Conservation (phyloP, 2,329 filamentous ascomycete species). For the Exophiala aquamarina region DNA sequence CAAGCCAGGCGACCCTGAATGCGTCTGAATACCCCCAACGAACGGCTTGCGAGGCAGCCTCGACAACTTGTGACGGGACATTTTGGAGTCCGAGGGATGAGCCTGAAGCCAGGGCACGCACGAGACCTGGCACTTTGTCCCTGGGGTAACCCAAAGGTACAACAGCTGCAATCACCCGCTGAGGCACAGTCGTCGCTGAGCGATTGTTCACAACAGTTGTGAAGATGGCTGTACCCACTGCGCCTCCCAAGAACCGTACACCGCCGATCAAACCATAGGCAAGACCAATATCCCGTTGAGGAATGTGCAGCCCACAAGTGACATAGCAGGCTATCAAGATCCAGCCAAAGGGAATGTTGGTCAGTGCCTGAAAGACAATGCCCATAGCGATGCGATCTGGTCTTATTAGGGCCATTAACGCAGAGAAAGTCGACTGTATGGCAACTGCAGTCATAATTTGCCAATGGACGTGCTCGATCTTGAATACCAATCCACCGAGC, state of each 20-base stretch:
- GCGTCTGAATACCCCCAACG: constrained; percentile 43
- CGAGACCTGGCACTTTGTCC: constrained; percentile 34
- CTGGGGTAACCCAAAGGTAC: constrained; percentile 38
- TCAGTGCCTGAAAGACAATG: constrained; percentile 5
- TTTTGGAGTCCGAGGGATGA: constrained; percentile 26
- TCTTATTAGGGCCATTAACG: neutral
- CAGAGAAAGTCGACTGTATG: constrained; percentile 2
- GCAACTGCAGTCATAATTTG: constrained; percentile 2
- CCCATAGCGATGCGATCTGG: neutral
- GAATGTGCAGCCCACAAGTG: constrained; percentile 5
- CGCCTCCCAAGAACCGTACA: constrained; percentile 25
- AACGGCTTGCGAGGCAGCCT: constrained; percentile 35
- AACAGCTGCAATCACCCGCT: constrained; percentile 31
- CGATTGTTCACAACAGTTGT: constrained; percentile 23
- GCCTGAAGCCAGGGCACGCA: constrained; percentile 34
- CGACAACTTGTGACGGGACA: constrained; percentile 35
- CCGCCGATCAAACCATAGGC: constrained; percentile 25
- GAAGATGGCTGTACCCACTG: constrained; percentile 28
- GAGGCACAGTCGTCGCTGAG: neutral
- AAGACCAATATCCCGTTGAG: constrained; percentile 28
- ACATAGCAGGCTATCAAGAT: constrained; percentile 6
- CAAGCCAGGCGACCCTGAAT: constrained; percentile 43
- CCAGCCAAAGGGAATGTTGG: constrained; percentile 8
- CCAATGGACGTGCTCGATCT: constrained; percentile 7
- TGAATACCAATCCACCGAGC: constrained; percentile 1